Evolutionary conservation across 371 early-diverging fungal genomes (phyloP).

Genomic region (Blakeslea trispora): DNA sequence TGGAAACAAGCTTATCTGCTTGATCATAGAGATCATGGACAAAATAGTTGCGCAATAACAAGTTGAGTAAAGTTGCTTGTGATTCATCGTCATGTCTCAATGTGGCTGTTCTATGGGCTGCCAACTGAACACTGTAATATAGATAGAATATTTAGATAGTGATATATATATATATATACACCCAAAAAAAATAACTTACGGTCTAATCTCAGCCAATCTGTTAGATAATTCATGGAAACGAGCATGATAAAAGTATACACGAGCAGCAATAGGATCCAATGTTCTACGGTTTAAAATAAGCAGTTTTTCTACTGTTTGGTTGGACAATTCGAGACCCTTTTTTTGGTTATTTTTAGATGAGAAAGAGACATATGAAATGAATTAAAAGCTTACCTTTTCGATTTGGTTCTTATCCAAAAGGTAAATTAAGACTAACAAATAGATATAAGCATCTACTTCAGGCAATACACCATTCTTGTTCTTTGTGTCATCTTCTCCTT

Average conservation of each 20-base stretch:
- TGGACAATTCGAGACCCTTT: conserved; percentile 72
- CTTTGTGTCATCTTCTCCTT: conserved; percentile 30
- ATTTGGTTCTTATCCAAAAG: conserved; percentile 79
- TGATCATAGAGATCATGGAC: conserved; percentile 92
- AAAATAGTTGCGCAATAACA: conserved; percentile 89
- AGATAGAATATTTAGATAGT: too few species aligned
- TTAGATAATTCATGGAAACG: conserved; percentile 82
- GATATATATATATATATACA: too few species aligned
- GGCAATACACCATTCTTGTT: conserved; percentile 64
- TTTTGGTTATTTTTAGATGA: neutral
- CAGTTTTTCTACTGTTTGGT: conserved; percentile 62
- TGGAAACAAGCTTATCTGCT: conserved; percentile 93
- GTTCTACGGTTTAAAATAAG: conserved; percentile 82
- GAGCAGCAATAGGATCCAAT: conserved; percentile 86
- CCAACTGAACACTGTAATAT: conserved; percentile 75
- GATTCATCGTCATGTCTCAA: conserved; percentile 86
- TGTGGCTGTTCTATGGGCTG: conserved; percentile 89
- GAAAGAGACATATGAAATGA: too few species aligned
- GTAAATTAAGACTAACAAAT: conserved; percentile 75
- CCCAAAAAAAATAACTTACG: too few species aligned
- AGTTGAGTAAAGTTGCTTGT: conserved; percentile 87
- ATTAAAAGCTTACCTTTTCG: conserved; percentile 71
- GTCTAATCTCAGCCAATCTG: conserved; percentile 74
- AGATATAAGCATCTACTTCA: conserved; percentile 86
- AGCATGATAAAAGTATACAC: conserved; percentile 91